Evolutionary conservation across 768 basidiomycete genomes (phyloP).

Genomic region (Boletus sensibilis): DNA sequence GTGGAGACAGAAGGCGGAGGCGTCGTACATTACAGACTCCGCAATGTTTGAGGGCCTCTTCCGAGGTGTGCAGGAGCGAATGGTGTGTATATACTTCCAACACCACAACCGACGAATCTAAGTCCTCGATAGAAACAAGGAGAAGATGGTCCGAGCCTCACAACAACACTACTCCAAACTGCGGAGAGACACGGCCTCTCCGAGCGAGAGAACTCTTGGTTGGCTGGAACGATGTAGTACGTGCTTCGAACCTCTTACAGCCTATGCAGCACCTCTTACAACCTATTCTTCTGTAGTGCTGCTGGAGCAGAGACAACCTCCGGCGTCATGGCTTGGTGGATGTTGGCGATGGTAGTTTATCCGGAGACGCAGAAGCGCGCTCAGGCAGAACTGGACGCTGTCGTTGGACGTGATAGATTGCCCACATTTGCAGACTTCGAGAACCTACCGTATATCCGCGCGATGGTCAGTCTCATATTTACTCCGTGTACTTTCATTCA

Average conservation of each 20-base stretch:
- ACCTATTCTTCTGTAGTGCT: not conserved
- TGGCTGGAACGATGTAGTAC: conserved; percentile 15
- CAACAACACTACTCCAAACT: not conserved
- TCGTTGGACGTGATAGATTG: conserved; percentile 22
- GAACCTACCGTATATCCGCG: conserved; percentile 7
- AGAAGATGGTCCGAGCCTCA: not conserved
- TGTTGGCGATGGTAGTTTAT: conserved; percentile 26
- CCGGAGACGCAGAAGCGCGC: conserved; percentile 29
- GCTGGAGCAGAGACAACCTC: conserved; percentile 6
- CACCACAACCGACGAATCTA: not conserved
- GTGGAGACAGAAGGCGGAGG: conserved; percentile 3
- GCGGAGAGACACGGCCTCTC: conserved; percentile 5
- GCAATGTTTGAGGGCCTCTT: not conserved
- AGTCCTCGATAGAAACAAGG: conserved; percentile 1
- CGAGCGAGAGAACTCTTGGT: conserved; percentile 17
- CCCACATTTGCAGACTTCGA: conserved; percentile 12
- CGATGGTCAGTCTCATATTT: not conserved
- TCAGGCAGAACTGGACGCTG: conserved; percentile 24
- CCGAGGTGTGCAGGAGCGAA: conserved; percentile 1
- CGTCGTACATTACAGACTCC: not conserved
- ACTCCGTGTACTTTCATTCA: not conserved
- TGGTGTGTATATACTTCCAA: not conserved
- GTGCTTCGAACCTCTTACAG: not conserved
- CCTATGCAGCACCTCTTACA: not conserved
- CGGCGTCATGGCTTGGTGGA: conserved; percentile 15